Evolutionary conservation across 2,329 filamentous ascomycete genomes (phyloP).

Genomic region (Verticillium klebahnii): DNA sequence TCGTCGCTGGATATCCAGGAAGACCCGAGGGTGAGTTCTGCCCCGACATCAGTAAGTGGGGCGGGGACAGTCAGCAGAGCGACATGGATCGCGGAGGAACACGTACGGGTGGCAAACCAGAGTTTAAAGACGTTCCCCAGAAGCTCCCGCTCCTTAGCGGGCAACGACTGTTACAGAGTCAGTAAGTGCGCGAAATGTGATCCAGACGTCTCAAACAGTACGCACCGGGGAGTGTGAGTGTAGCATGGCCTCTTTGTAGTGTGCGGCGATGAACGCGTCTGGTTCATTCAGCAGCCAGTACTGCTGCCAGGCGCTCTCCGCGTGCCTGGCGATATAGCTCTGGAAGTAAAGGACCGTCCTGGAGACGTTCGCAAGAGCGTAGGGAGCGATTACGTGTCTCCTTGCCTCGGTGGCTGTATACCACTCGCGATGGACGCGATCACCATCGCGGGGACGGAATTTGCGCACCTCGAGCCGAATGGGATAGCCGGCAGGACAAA

Average conservation of each 20-base stretch:
- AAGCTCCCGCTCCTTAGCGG: conserved; percentile 24
- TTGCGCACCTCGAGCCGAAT: conserved; percentile 32
- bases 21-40: conserved; percentile 35
- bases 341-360: conserved; percentile 26
- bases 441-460: conserved; percentile 32
- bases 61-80: not conserved
- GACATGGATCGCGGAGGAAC: not conserved
- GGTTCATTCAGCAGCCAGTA: conserved; percentile 14
- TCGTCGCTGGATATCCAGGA: conserved; percentile 35
- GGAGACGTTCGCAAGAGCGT: conserved; percentile 33
- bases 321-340: conserved; percentile 27
- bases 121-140: conserved; percentile 35
- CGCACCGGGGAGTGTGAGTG: conserved; percentile 10
- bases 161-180: not conserved
- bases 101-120: conserved; percentile 44
- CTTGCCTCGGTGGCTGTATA: conserved; percentile 21
- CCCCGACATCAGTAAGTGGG: not conserved
- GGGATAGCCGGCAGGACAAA: conserved; percentile 23
- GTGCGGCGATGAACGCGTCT: not conserved
- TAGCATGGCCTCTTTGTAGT: conserved; percentile 14
- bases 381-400: conserved; percentile 27
- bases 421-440: conserved; percentile 34
- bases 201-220: not conserved
- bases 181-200: not conserved
- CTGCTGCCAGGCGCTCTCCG: conserved; percentile 21